Evolutionary conservation across 73 alveolate genomes (phyloP).

Genomic region (Paramecium biaurelia): DNA sequence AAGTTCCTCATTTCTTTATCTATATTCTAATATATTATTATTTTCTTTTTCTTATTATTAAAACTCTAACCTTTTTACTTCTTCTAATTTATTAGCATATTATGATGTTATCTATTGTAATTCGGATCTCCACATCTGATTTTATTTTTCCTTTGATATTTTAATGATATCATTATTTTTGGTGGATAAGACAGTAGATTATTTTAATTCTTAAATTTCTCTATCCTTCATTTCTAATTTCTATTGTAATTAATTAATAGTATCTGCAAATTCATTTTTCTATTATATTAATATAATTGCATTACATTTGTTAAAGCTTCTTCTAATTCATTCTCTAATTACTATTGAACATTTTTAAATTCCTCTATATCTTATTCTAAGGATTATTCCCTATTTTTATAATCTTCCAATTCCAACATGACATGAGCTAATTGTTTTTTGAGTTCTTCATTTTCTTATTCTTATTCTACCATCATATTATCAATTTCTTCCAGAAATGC

Average conservation of each 20-base stretch:
- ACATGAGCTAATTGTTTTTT: not conserved
- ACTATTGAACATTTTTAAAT: not conserved
- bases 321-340: not conserved
- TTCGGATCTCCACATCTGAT: conserved; percentile 23
- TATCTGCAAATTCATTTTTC: conserved; percentile 5
- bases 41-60: not conserved
- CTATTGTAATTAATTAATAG: not conserved
- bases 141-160: conserved; percentile 16
- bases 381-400: not conserved
- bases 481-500: conserved; percentile 68
- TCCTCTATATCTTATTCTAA: conserved; percentile 46
- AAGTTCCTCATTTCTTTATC: conserved; percentile 6
- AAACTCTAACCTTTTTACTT: not conserved
- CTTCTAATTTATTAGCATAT: conserved; percentile 42
- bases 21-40: conserved; percentile 24
- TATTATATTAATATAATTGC: not conserved
- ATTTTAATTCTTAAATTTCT: not conserved
- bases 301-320: not conserved
- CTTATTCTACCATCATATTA: conserved; percentile 60
- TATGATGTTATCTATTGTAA: not conserved
- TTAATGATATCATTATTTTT: conserved; percentile 24
- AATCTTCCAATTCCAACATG: conserved; percentile 15
- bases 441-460: conserved; percentile 59
- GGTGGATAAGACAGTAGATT: not conserved
- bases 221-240: not conserved